Percentiles rank a stretch among this genome's conserved stretches.
Evolutionary conservation across 805 yeast genomes (phyloP).

Genomic region (Candida endomychidarum): DNA sequence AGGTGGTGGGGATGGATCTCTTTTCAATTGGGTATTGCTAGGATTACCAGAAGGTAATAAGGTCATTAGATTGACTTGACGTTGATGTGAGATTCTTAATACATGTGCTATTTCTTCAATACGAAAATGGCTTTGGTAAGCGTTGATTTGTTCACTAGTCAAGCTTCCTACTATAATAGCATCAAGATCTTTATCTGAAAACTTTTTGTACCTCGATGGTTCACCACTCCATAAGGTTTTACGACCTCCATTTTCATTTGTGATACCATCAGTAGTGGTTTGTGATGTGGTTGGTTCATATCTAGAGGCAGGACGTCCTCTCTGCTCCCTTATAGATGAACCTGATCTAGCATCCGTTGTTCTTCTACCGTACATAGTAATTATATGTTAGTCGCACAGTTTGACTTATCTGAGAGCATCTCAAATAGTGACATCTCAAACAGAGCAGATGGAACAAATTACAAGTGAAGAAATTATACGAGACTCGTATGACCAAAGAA

Average conservation of each 20-base stretch:
- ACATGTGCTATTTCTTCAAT: slow-evolving; percentile 76
- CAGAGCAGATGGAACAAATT: slow-evolving; percentile 27
- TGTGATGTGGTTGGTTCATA: too few relatives aligned
- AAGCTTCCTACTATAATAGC: slow-evolving; percentile 43
- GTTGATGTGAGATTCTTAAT: slow-evolving; percentile 37
- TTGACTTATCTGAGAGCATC: too few relatives aligned
- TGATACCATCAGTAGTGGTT: slow-evolving; percentile 1
- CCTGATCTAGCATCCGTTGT: too few relatives aligned
- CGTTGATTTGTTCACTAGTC: slow-evolving; percentile 72
- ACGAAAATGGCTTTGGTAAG: slow-evolving; percentile 67
- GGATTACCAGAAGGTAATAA: slow-evolving; percentile 48
- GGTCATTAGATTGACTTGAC: slow-evolving; percentile 39
- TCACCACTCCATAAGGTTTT: slow-evolving; percentile 36
- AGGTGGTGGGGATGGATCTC: slow-evolving; percentile 92
- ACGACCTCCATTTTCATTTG: neutral
- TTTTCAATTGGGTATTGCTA: slow-evolving; percentile 24
- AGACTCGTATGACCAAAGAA: slow-evolving; percentile 31
- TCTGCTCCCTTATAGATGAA: too few relatives aligned
- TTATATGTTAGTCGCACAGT: too few relatives aligned
- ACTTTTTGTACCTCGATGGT: slow-evolving; percentile 25
- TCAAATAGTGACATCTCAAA: too few relatives aligned
- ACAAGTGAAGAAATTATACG: slow-evolving; percentile 39
- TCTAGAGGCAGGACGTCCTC: too few relatives aligned
- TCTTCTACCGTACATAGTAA: too few relatives aligned
- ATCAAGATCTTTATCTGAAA: slow-evolving; percentile 25